These are phyloP conservation scores for Phlebopus sp. DNA, from an alignment of 1,284 basidiomycete species.

Conservation along the genomic window DNA sequence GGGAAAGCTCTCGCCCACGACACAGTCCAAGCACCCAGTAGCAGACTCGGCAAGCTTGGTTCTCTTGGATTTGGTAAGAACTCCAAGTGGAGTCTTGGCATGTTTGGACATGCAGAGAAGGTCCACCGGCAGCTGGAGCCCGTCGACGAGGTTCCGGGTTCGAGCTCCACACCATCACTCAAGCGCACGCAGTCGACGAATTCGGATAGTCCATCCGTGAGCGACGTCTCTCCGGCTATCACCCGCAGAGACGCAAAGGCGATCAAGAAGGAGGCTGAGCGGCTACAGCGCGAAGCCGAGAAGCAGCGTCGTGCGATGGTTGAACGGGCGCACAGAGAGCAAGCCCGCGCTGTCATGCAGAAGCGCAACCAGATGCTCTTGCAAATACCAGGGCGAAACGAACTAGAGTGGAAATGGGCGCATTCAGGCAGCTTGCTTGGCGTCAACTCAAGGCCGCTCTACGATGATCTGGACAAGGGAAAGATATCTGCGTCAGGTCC, in stretches of 20 bases:
- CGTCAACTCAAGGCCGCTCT: slow-evolving; percentile 32
- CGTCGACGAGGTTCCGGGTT: slow-evolving; percentile 64
- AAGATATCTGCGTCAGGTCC: slow-evolving; percentile 54
- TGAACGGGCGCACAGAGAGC: slow-evolving; percentile 74
- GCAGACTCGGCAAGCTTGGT: slow-evolving; percentile 54
- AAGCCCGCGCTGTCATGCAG: slow-evolving; percentile 92
- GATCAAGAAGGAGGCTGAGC: slow-evolving; percentile 88
- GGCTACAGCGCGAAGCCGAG: slow-evolving; percentile 82
- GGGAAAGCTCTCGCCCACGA: slow-evolving; percentile 30
- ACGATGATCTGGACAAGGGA: slow-evolving; percentile 42
- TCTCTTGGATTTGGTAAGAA: slow-evolving; percentile 58
- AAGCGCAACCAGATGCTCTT: slow-evolving; percentile 80
- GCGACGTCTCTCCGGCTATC: slow-evolving; percentile 49
- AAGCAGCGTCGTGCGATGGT: slow-evolving; percentile 80
- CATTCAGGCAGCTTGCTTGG: slow-evolving; percentile 36
- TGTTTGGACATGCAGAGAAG: slow-evolving; percentile 79
- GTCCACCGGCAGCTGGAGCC: slow-evolving; percentile 62
- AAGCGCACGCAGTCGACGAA: slow-evolving; percentile 86
- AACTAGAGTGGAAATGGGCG: slow-evolving; percentile 58
- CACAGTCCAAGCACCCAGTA: slow-evolving; percentile 37
- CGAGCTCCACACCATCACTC: slow-evolving; percentile 61
- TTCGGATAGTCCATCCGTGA: slow-evolving; percentile 64
- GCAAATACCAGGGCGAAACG: slow-evolving; percentile 47
- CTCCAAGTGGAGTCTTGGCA: slow-evolving; percentile 59
- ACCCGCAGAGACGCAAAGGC: slow-evolving; percentile 72